Evolutionary conservation across 1,284 basidiomycete species (phyloP), one percentile per base, ranked within the genome.

Genomic region (Ceratobasidium theobromae): DNA sequence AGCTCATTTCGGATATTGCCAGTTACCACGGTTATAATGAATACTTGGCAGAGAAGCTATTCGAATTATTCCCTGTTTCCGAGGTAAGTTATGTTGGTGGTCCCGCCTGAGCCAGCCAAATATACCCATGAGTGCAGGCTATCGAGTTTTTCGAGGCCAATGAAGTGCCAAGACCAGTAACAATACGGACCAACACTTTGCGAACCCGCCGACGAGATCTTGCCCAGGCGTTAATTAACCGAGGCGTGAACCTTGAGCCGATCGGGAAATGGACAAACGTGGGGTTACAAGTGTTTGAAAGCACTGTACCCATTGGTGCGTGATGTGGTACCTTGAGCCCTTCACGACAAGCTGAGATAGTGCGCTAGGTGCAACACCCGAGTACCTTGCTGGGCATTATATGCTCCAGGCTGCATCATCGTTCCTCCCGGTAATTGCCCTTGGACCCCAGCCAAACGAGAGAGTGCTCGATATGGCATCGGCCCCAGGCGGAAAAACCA

Each of bases 191-290:
- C 54, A 99, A 99, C 77, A 99, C 96, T 4, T 83, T 99, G 14
- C 91, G 93, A 69, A 95, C 95, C 1, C 85, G 96, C 68, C 83
- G 97, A 68, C 85, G 96, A 54, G 97, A 99, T 76, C 86, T 99
- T 62, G 96, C 94, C 0, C 97, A 99, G 77, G 85, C 88, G 0
- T 83, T 99, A 46, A 91, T 99, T 75, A 98, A 97, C 77, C 87
- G 97, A 64, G 95, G 97, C 46, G 97, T 98, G 68, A 95, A 93
- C 73, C 84, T 99, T 68, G 96, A 99, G 76, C 95, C 97, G 5
- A 94, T 99, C 70, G 97, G 97, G 32, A 97, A 97, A 77, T 99
- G 97, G 97, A 93, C 91, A 55, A 98, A 98, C 75, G 95, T 98
- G 69, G 97, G 97, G 6, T 82, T 99, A 32, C 97, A 99, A 77